phyloP scores from a whole-genome alignment of 192 early-diverging fungal genomes.

The Backusella tarrabulga region DNA sequence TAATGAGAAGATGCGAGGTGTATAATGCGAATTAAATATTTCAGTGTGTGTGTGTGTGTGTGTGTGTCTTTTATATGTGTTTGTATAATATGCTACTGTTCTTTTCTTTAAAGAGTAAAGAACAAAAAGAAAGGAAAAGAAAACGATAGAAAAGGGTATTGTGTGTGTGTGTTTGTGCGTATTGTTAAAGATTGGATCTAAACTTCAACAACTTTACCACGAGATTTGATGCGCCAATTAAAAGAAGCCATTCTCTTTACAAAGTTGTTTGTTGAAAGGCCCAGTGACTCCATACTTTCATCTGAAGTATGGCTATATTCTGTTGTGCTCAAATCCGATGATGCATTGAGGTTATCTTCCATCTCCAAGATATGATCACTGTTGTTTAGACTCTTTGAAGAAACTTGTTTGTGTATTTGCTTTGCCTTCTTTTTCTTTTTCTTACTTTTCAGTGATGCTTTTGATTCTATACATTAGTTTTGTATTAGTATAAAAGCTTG shows the following conservation, averaged over 20 bases:
- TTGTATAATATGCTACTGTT: neutral
- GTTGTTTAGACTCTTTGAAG: neutral
- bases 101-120: neutral
- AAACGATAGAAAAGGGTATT: neutral
- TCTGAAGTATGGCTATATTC: neutral
- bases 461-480: neutral
- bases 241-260: slow-evolving; percentile 13
- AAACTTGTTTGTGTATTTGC: neutral
- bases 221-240: slow-evolving; percentile 14
- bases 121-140: neutral
- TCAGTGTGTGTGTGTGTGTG: neutral
- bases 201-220: slow-evolving; percentile 1
- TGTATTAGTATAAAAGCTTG: neutral
- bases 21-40: slow-evolving; percentile 5
- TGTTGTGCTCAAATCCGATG: neutral
- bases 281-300: neutral
- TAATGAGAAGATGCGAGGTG: neutral
- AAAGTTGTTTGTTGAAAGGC: neutral
- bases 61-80: neutral
- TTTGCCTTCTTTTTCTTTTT: neutral
- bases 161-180: neutral
- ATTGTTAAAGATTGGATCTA: neutral
- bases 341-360: neutral
- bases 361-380: neutral
- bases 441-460: neutral